phyloP scores from a whole-genome alignment of 164 flowering plant species.

The Umbilicus rupestris region DNA sequence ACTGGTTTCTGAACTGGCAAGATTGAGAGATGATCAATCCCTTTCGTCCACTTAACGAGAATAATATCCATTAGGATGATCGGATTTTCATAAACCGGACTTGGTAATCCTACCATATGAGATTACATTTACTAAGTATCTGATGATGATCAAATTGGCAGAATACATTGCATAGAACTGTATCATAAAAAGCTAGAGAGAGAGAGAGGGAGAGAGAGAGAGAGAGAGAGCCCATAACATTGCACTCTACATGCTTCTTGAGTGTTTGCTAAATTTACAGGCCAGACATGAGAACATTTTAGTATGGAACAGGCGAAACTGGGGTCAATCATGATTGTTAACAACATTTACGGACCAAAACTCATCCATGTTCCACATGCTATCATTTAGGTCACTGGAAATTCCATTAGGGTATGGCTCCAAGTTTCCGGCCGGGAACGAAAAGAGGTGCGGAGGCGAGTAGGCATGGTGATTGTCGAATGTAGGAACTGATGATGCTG shows the following conservation, averaged over 20 bases:
- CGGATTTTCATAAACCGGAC: too few relatives aligned
- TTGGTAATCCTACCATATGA: too few relatives aligned
- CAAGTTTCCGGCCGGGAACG: neutral
- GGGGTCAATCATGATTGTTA: neutral
- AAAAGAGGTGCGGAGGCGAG: neutral
- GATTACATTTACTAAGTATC: neutral
- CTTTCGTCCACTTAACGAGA: neutral
- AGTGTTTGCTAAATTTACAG: neutral
- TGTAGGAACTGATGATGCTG: constrained; percentile 2
- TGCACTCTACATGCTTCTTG: neutral
- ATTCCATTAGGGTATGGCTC: constrained; percentile 6
- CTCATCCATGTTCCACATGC: constrained; percentile 7
- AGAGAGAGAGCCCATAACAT: neutral
- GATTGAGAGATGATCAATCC: neutral
- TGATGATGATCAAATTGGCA: neutral
- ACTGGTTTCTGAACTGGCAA: neutral
- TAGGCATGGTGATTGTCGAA: constrained; percentile 4
- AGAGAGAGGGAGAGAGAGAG: neutral
- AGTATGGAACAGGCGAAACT: neutral
- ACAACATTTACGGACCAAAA: constrained; percentile 4
- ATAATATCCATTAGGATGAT: too few relatives aligned
- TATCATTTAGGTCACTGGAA: neutral
- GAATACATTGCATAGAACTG: neutral
- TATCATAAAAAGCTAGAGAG: neutral
- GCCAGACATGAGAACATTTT: neutral